Conservation (phyloP, 192 early-diverging fungal genomes). For the Lobosporangium transversale region DNA sequence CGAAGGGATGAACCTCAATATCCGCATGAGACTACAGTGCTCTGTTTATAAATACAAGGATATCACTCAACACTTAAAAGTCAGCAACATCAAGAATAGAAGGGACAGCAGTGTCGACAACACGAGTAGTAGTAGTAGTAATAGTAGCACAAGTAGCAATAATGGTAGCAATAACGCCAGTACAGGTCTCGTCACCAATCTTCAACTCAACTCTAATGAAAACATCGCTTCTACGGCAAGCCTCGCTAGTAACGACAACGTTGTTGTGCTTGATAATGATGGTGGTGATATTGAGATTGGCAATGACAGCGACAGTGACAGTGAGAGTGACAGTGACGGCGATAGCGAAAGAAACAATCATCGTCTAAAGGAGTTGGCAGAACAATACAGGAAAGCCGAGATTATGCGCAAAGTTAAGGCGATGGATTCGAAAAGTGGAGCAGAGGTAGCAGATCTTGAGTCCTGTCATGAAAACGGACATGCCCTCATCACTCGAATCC, state of each 20-base stretch:
- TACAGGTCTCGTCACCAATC: no score
- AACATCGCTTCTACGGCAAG: no score
- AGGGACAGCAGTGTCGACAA: no score
- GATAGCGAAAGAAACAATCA: background rate
- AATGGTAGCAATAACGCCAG: no score
- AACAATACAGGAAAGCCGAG: slow-evolving; percentile 1
- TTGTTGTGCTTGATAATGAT: no score
- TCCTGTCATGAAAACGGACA: slow-evolving; percentile 40
- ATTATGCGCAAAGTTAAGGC: slow-evolving; percentile 42
- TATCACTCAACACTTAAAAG: slow-evolving; percentile 12
- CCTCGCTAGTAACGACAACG: no score
- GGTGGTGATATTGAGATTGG: background rate
- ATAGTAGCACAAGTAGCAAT: background rate
- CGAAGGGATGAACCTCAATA: slow-evolving; percentile 78
- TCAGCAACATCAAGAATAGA: no score
- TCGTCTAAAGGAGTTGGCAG: background rate
- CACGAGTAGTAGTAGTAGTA: background rate
- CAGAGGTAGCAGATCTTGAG: slow-evolving; percentile 35
- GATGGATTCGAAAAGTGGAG: slow-evolving; percentile 43
- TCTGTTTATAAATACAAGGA: slow-evolving; percentile 72
- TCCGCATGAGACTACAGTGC: slow-evolving; percentile 88
- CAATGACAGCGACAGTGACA: background rate
- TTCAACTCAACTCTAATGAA: no score
- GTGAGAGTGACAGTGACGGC: slow-evolving; percentile 13
- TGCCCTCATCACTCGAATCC: slow-evolving; percentile 14